phyloP scores from a whole-genome alignment of 192 early-diverging fungal species.

The Thamnidium elegans region DNA sequence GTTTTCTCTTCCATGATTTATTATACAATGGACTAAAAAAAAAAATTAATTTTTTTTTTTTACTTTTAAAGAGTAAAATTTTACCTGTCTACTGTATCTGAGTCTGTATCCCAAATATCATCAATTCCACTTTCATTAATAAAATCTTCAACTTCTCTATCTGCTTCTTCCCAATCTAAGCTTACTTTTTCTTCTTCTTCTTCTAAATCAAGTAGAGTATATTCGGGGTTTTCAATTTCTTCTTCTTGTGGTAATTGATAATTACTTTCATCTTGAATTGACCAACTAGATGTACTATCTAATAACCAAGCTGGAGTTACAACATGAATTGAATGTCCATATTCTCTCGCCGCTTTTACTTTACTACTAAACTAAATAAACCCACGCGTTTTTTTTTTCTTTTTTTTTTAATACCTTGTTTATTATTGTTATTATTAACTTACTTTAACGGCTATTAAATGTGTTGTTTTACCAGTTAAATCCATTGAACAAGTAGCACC shows the following conservation, averaged over 20 bases:
- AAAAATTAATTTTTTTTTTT: neutral
- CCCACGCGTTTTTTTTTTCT: neutral
- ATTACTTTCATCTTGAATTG: conserved; percentile 59
- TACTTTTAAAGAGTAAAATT: neutral
- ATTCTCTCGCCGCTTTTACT: conserved; percentile 60
- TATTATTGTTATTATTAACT: neutral
- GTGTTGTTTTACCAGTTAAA: conserved; percentile 66
- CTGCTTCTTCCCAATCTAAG: conserved; percentile 42
- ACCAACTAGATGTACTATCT: conserved; percentile 71
- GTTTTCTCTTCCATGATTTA: conserved; percentile 1
- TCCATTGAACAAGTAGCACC: conserved; percentile 76
- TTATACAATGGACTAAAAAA: neutral
- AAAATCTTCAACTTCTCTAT: conserved; percentile 33
- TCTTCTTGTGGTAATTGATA: conserved; percentile 51
- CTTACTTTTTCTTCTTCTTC: conserved; percentile 31
- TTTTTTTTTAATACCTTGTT: neutral
- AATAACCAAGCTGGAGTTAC: conserved; percentile 65
- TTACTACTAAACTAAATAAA: conserved; percentile 67
- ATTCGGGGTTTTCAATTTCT: conserved; percentile 35
- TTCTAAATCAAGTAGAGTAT: conserved; percentile 20
- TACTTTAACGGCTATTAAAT: conserved; percentile 86
- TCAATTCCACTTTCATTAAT: conserved; percentile 37
- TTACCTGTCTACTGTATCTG: conserved; percentile 30
- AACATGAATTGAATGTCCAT: conserved; percentile 41
- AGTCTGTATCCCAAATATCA: conserved; percentile 32